Evolutionary conservation across 2,329 filamentous ascomycete genomes (phyloP).

Genomic region (Diaporthe amygdali): DNA sequence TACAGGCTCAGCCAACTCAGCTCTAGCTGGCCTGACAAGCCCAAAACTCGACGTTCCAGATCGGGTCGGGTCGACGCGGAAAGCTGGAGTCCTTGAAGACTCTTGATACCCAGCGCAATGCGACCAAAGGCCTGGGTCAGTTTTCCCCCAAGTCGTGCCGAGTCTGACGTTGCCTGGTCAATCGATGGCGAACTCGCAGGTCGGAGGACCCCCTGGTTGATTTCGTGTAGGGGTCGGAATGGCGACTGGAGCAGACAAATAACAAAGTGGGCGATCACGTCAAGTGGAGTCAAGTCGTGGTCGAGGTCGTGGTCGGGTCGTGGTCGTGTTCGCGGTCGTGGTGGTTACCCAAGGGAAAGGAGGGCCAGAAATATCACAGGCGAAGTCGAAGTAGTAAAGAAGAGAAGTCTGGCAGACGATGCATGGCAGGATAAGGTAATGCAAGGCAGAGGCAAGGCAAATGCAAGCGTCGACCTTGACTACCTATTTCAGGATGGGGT

Average conservation of each 20-base stretch:
- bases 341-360: background rate
- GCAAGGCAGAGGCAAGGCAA: too few relatives aligned
- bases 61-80: background rate
- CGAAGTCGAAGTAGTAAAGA: background rate
- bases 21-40: background rate
- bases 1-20: background rate
- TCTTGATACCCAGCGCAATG: background rate
- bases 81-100: background rate
- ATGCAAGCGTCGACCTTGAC: conserved; percentile 13
- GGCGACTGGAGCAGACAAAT: background rate
- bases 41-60: background rate
- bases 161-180: background rate
- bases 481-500: background rate
- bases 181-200: background rate
- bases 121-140: background rate
- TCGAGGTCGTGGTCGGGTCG: background rate
- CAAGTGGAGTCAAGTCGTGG: conserved; percentile 2
- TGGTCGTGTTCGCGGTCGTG: background rate
- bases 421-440: conserved; percentile 17
- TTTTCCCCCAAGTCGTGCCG: background rate
- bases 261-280: background rate
- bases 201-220: background rate
- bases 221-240: background rate
- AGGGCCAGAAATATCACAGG: background rate
- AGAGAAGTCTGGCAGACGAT: background rate